phyloP scores from a whole-genome alignment of 371 early-diverging fungal species.

The Capillidium rhysosporum region DNA sequence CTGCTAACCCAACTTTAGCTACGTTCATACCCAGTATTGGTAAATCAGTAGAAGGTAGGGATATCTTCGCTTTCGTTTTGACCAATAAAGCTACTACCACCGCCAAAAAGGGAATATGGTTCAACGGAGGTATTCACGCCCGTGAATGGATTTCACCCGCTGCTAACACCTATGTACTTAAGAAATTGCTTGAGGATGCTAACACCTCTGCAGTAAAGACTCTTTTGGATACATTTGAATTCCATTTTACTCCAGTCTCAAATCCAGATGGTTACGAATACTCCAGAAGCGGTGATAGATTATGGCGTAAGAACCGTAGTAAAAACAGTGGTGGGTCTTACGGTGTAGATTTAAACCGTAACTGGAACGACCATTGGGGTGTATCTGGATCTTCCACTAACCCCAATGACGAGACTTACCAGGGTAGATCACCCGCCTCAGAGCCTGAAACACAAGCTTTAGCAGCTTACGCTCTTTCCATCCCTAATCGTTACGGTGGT shows the following conservation, averaged over 20 bases:
- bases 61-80: neutral
- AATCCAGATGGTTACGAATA: conserved; percentile 37
- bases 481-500: conserved; percentile 24
- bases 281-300: conserved; percentile 12
- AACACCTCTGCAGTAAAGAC: neutral
- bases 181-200: neutral
- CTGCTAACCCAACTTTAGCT: neutral
- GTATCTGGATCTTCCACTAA: conserved; percentile 20
- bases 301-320: conserved; percentile 38
- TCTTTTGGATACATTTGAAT: conserved; percentile 18
- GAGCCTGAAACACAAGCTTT: conserved; percentile 30
- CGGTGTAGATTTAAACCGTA: conserved; percentile 23
- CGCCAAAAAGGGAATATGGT: conserved; percentile 1
- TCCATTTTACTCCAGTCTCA: conserved; percentile 27
- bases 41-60: neutral
- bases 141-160: conserved; percentile 6
- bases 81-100: neutral
- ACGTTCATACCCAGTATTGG: neutral
- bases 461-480: conserved; percentile 17
- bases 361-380: conserved; percentile 32
- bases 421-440: conserved; percentile 24
- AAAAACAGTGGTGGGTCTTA: conserved; percentile 7
- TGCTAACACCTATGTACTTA: neutral
- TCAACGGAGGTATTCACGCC: conserved; percentile 2
- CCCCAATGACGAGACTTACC: conserved; percentile 28